Evolutionary conservation across 257 asterid species (phyloP), one percentile per base, ranked within the genome.

Genomic region (Solanum phureja): DNA sequence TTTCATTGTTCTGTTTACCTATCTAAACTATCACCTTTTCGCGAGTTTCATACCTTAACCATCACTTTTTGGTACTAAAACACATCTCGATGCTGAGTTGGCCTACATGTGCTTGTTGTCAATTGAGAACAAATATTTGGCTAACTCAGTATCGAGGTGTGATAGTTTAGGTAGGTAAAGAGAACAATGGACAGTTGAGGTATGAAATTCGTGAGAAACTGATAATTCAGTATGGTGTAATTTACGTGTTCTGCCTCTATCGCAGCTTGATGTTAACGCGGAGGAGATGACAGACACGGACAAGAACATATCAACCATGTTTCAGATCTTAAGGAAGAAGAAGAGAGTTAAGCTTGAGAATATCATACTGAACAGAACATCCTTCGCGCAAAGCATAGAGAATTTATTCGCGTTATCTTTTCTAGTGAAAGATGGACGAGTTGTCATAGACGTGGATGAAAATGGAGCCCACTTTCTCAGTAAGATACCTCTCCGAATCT

Each of bases 321-420:
- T 90, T 87, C 90, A 85, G 75, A 74, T 87, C 58, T 74, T 94
- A 42, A 92, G 83, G 89, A 89, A 76, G 87, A 64, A 91, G 88
- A 90, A 87, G 29, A 88, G 64, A 52, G 93, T 88, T 52, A 66
- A 75, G 87, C 89, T 92, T 58, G 95, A 93, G 84, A 91, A 88
- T 88, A 90, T 94, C 85, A 72, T 94, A 13, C 35, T 94, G 86
- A 92, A 92, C 90, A 87, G 89, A 83, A 35, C 35, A 38, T 94
- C 94, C 29, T 94, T 93, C 83, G 93, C 94, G 46, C 94, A 93
- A 88, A 93, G 93, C 12, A 86, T 93, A n/a, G 98, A 94, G 87
- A 93, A 94, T 88, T 42, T 94, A 18, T 93, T 94, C 76, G 92
- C 93, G 5, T 82, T 94, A 74, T 93, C 96, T 19, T 93, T 93